phyloP scores from a whole-genome alignment of 2,329 filamentous ascomycete genomes.

The Bipolaris victoriae region DNA sequence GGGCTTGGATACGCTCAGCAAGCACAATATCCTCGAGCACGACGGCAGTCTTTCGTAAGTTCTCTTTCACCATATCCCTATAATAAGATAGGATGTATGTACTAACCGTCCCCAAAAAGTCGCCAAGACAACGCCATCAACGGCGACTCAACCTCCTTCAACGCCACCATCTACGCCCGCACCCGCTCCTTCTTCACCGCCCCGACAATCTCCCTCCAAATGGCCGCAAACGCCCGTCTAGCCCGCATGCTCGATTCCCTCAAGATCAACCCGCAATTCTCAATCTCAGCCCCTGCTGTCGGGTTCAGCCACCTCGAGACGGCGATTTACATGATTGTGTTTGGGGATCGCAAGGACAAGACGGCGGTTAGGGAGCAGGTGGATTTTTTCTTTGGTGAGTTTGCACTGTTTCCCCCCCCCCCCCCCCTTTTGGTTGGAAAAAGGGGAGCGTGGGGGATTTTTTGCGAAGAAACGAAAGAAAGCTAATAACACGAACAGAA shows the following conservation, averaged over 20 bases:
- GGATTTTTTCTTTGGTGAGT: slow-evolving; percentile 4
- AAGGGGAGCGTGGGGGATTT: no score
- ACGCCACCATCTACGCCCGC: slow-evolving; percentile 57
- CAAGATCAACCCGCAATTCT: slow-evolving; percentile 3
- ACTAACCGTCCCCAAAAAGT: neutral
- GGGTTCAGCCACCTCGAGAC: slow-evolving; percentile 1
- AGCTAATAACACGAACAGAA: neutral
- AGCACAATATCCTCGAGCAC: slow-evolving; percentile 56
- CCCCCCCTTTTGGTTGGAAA: no score
- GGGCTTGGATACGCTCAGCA: slow-evolving; percentile 47
- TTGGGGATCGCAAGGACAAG: slow-evolving; percentile 2
- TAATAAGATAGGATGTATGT: no score
- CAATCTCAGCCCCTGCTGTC: neutral
- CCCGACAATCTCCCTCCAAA: neutral
- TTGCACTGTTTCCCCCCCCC: no score
- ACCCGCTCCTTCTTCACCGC: slow-evolving; percentile 42
- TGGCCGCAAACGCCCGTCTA: slow-evolving; percentile 12
- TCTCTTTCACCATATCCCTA: no score
- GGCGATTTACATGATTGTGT: slow-evolving; percentile 5
- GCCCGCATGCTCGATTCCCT: slow-evolving; percentile 10
- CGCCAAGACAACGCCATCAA: slow-evolving; percentile 1
- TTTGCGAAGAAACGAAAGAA: no score
- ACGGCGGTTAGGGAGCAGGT: slow-evolving; percentile 1
- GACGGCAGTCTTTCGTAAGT: slow-evolving; percentile 48
- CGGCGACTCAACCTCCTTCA: slow-evolving; percentile 41